Evolutionary conservation across 2,329 filamentous ascomycete genomes (phyloP).

Genomic region (Cladosporium sp.): DNA sequence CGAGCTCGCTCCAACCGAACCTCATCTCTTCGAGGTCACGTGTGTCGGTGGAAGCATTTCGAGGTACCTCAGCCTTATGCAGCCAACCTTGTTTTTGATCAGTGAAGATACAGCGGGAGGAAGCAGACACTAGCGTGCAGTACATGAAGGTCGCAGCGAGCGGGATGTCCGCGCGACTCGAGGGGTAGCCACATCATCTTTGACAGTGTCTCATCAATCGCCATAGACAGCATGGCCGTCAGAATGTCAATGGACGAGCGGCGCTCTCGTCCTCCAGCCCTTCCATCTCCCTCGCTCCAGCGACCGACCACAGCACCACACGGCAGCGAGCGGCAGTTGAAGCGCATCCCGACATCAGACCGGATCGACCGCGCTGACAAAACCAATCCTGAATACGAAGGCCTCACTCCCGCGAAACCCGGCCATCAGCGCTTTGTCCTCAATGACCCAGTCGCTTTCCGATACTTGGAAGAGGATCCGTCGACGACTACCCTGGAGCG

Average conservation of each 20-base stretch:
- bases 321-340: slow-evolving; percentile 13
- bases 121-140: neutral
- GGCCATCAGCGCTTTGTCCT: slow-evolving; percentile 63
- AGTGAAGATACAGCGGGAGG: neutral
- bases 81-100: neutral
- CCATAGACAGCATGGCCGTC: slow-evolving; percentile 22
- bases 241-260: slow-evolving; percentile 24
- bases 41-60: neutral
- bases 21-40: neutral
- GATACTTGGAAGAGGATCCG: slow-evolving; percentile 82
- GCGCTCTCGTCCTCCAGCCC: slow-evolving; percentile 20
- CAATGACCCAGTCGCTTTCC: slow-evolving; percentile 66
- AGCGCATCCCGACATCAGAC: slow-evolving; percentile 11
- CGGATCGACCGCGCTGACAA: slow-evolving; percentile 7
- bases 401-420: slow-evolving; percentile 26
- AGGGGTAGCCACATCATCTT: neutral
- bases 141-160: neutral
- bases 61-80: slow-evolving; percentile 3
- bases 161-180: neutral
- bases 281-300: slow-evolving; percentile 17
- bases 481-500: slow-evolving; percentile 74
- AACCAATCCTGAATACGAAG: slow-evolving; percentile 32
- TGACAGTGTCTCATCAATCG: neutral
- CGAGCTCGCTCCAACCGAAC: neutral
- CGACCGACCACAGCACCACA: slow-evolving; percentile 28